phyloP scores from a whole-genome alignment of 495 filamentous ascomycete species.

The Diplogelasinospora grovesii region DNA sequence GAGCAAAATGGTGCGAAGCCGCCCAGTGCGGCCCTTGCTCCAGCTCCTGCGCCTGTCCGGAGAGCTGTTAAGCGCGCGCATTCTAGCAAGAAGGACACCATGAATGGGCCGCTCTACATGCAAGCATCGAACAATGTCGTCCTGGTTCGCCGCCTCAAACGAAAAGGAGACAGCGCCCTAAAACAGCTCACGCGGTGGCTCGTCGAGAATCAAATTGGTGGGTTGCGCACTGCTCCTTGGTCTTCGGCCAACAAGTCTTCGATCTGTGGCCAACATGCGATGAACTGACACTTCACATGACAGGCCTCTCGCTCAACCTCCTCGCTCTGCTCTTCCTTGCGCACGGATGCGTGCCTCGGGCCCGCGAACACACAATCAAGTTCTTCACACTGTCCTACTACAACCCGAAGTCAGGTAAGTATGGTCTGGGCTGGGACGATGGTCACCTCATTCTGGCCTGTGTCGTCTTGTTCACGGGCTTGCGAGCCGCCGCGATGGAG shows the following conservation, averaged over 20 bases:
- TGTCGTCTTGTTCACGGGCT: slow-evolving; percentile 75
- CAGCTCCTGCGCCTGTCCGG: slow-evolving; percentile 9
- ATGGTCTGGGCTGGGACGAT: slow-evolving; percentile 73
- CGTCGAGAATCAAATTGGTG: slow-evolving; percentile 49
- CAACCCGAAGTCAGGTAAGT: slow-evolving; percentile 56
- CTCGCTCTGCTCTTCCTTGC: slow-evolving; percentile 69
- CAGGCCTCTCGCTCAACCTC: slow-evolving; percentile 37
- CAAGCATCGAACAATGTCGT: slow-evolving; percentile 39
- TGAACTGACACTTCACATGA: neutral
- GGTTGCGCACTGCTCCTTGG: slow-evolving; percentile 9
- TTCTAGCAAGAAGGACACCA: slow-evolving; percentile 27
- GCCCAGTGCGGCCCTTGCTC: neutral
- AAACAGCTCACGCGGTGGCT: slow-evolving; percentile 41
- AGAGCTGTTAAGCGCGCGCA: slow-evolving; percentile 21
- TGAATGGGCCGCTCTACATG: slow-evolving; percentile 45
- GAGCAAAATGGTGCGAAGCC: neutral
- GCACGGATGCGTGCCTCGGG: slow-evolving; percentile 74
- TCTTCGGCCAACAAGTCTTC: no score
- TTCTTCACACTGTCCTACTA: slow-evolving; percentile 85
- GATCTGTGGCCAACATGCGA: no score
- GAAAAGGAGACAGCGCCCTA: slow-evolving; percentile 38
- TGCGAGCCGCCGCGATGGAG: slow-evolving; percentile 80
- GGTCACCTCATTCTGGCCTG: slow-evolving; percentile 71
- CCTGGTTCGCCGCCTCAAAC: slow-evolving; percentile 39
- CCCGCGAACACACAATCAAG: slow-evolving; percentile 68